A percentile compares a stretch with the other conserved stretches of the same genome.
Conservation (phyloP, 2,329 filamentous ascomycete genomes). For the Apiospora pterosperma region DNA sequence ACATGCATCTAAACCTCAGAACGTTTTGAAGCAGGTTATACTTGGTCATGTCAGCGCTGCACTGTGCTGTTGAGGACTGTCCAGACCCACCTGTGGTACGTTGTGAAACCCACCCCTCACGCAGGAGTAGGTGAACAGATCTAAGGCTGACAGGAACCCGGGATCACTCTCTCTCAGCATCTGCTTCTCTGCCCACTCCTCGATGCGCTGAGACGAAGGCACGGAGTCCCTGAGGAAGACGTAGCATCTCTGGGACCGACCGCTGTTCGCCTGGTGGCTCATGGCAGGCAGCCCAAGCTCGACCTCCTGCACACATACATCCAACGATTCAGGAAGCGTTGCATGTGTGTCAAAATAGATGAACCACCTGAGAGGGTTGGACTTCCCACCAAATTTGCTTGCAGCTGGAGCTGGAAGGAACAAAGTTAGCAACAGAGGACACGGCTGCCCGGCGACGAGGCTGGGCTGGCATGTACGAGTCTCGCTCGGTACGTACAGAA, state of each 20-base stretch:
- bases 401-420: background rate
- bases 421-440: background rate
- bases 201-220: background rate
- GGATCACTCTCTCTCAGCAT: slow-evolving; percentile 38
- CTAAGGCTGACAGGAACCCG: slow-evolving; percentile 19
- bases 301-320: background rate
- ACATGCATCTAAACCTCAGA: slow-evolving; percentile 46
- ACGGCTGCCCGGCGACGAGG: background rate
- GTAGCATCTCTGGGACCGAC: background rate
- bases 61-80: background rate
- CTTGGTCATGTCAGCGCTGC: slow-evolving; percentile 34
- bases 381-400: background rate
- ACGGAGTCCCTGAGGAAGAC: background rate
- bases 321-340: background rate
- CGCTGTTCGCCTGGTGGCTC: background rate
- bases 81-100: slow-evolving; percentile 4
- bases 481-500: slow-evolving; percentile 1
- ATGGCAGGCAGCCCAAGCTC: background rate
- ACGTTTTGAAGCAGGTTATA: slow-evolving; percentile 33
- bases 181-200: slow-evolving; percentile 17
- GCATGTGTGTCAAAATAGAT: background rate
- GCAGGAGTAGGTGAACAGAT: slow-evolving; percentile 1
- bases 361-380: background rate
- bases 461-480: background rate
- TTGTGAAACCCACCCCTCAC: background rate